Evolutionary conservation across 2,329 filamentous ascomycete genomes (phyloP), one percentile per base, ranked within the genome.

Genomic region (Aspergillus jensenii): DNA sequence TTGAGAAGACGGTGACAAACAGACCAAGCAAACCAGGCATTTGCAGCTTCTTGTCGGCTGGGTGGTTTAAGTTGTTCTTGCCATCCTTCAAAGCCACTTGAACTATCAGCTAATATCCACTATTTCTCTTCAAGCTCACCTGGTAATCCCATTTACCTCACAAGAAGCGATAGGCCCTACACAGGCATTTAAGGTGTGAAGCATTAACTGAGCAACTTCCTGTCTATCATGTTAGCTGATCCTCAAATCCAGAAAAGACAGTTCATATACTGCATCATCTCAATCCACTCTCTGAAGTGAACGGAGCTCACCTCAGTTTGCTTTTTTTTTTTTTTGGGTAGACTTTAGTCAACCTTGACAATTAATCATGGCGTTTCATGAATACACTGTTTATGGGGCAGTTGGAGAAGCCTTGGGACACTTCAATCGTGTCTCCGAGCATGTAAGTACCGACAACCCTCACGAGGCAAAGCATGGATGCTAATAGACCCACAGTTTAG

Each of bases 371-470:
- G 9, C 27, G 4, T 11, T 31, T 31, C 27, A 31, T 31, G 27
- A 31, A n/a, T 49, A 66, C 44, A 60, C 61, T 8, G 55, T 71
- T n/a, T 68, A 72, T 41, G 62, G 55, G 51, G 68, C 62, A 52
- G 72, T 73, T 69, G 62, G 65, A 40, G 67, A 69, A 48, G 68
- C 67, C 40, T 59, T 73, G 57, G 45, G 52, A 19, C 65, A 69
- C 31, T 58, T 73, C n/a, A 64, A 66, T 25, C 59, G 44, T 39
- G 63, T 73, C 35, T 54, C 66, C 25, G 53, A 56, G n/a, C 65
- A 72, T 63, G 70, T 73, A 61, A 61, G 68, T 35, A 57, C 35
- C 6, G 14, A n/a, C 8, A 31, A 2, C 21, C 23, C n/a, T 25
- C 15, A 23, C 8, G 19, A 25, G 37, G 12, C 8, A 14, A 33